phyloP scores from a whole-genome alignment of 176 grass and related monocot species.

The Bolboschoenus planiculmis region DNA sequence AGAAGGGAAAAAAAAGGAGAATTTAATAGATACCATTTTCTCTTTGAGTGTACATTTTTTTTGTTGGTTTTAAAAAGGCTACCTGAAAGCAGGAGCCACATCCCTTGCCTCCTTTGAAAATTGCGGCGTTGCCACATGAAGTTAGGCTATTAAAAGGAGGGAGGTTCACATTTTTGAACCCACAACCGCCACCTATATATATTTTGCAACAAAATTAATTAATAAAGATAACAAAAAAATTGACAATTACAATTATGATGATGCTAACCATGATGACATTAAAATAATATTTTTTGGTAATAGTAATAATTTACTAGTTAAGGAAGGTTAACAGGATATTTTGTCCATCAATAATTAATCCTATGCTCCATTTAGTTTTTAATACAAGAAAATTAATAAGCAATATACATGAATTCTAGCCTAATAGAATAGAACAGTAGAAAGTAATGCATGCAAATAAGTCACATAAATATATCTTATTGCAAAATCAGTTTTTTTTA shows the following conservation, averaged over 20 bases:
- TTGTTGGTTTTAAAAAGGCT: not conserved
- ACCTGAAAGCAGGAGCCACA: slow-evolving; percentile 87
- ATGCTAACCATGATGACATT: not conserved
- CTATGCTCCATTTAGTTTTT: not conserved
- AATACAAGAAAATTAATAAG: not conserved
- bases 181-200: slow-evolving; percentile 61
- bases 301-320: not conserved
- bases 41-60: too few relatives aligned
- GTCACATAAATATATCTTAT: not conserved
- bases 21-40: too few relatives aligned
- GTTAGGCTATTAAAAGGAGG: slow-evolving; percentile 68
- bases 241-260: not conserved
- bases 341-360: not conserved
- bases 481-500: not conserved
- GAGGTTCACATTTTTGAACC: slow-evolving; percentile 60
- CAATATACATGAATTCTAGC: not conserved
- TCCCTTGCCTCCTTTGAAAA: slow-evolving; percentile 75
- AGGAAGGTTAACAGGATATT: not conserved
- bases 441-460: not conserved
- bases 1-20: not conserved
- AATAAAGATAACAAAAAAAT: not conserved
- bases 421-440: not conserved
- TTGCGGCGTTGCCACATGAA: slow-evolving; percentile 66
- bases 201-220: not conserved
- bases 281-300: not conserved